Base-by-base conservation (phyloP, 176 grass and related monocot genomes). In the Saccharum spontaneum region DNA sequence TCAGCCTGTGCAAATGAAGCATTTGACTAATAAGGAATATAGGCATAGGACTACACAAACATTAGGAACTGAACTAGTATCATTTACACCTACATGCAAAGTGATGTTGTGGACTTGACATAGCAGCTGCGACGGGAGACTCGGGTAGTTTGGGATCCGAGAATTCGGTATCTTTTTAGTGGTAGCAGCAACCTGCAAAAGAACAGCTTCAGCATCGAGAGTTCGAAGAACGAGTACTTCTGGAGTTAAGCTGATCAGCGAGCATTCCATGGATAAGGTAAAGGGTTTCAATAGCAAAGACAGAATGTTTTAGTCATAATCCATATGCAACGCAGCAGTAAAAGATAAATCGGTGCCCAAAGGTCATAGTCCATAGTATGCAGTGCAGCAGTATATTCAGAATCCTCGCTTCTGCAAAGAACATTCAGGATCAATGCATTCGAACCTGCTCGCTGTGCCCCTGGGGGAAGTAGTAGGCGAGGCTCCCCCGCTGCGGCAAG, bases 361-460 rank as follows among this genome's bases (percentile, higher is more conserved):
- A 18, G 11, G 13, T 17, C 49, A 16, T 9, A 49, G 15, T 48
- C 67, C 6, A 37, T 37, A 33, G 33, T 33, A 37, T 7, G 20
- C 8, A n/a, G 20, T 0, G 20, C 20, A 16, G 16, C 6, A n/a
- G 54, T 57, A n/a, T 57, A 57, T 57, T 60, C 57, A 10, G 22
- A 60, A 60, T 23, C 57, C 3, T n/a, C 22, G 8, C 3, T 23
- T 60, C n/a, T 13, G 44, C 67, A 39, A 46, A 41, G 49, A 24
- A 62, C 1, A 39, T 67, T 52, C 2, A 63, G 59, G 44, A 15
- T 62, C 20, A 61, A 68, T 12, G 7, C 11, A 31, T 62, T 41
- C 15, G 31, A 75, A 99, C 97, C 97, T 99, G 97, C 82, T 99
- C 97, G 40, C 94, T 99, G 74, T 99, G 97, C 16, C 97, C 97